Conservation (phyloP, 345 rosid species). For the Raphanus sativus region DNA sequence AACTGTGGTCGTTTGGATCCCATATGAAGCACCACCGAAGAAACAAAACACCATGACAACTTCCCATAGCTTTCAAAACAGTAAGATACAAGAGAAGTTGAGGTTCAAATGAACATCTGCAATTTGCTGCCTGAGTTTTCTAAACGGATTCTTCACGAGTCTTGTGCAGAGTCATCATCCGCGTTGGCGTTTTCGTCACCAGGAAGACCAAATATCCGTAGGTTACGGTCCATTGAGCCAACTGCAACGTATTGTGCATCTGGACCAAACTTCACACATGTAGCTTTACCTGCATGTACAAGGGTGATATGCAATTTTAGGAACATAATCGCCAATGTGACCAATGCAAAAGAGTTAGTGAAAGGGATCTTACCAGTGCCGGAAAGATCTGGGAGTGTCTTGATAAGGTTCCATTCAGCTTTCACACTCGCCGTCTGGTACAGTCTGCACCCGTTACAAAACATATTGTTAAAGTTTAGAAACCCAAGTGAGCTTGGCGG, state of each 20-base stretch:
- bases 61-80: constrained; percentile 6
- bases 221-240: constrained; percentile 92
- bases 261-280: constrained; percentile 68
- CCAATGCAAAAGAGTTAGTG: not conserved
- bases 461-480: constrained; percentile 2
- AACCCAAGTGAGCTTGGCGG: not conserved
- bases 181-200: constrained; percentile 41
- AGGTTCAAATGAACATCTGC: not conserved
- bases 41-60: not conserved
- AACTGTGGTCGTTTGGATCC: constrained; percentile 1
- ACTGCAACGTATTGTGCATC: constrained; percentile 84
- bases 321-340: not conserved
- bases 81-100: constrained; percentile 21
- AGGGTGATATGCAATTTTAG: not conserved
- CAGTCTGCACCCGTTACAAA: constrained; percentile 48
- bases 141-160: constrained; percentile 37
- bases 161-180: constrained; percentile 36
- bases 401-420: constrained; percentile 90
- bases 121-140: not conserved
- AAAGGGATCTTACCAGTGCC: constrained; percentile 68
- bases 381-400: constrained; percentile 86
- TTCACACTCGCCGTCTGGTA: constrained; percentile 90
- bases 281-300: constrained; percentile 62
- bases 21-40: not conserved
- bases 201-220: constrained; percentile 78